Evolutionary conservation across 164 flowering plant species (phyloP).

Genomic region (Euptelea pleiosperma): DNA sequence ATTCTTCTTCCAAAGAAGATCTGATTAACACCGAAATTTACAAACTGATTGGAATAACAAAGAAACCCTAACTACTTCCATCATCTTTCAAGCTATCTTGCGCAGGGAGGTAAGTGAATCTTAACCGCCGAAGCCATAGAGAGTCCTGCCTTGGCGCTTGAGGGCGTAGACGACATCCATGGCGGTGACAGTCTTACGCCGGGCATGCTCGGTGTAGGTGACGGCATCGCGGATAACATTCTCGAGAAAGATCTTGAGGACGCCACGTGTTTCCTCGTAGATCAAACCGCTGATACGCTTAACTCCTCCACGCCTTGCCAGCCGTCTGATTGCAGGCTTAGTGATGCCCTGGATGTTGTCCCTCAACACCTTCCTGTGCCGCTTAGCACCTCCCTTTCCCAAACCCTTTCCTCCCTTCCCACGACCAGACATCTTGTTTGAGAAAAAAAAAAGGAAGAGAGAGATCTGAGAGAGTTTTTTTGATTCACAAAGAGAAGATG

Average conservation of each 20-base stretch:
- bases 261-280: slow-evolving; percentile 21
- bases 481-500: too few species aligned
- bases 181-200: slow-evolving; percentile 18
- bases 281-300: slow-evolving; percentile 23
- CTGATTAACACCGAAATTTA: too few species aligned
- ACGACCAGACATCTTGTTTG: slow-evolving; percentile 14
- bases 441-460: too few species aligned
- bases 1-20: too few species aligned
- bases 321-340: slow-evolving; percentile 17
- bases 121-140: slow-evolving; percentile 22
- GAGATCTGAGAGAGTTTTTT: too few species aligned
- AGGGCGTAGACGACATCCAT: slow-evolving; percentile 23
- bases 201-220: slow-evolving; percentile 18
- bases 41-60: too few species aligned
- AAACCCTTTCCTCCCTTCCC: slow-evolving; percentile 21
- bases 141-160: slow-evolving; percentile 19
- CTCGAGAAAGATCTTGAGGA: slow-evolving; percentile 22
- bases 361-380: slow-evolving; percentile 13
- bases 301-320: slow-evolving; percentile 21
- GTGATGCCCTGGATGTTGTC: slow-evolving; percentile 22
- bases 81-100: too few species aligned
- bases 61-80: too few species aligned
- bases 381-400: slow-evolving; percentile 18
- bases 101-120: too few species aligned
- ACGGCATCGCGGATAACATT: slow-evolving; percentile 21